Evolutionary conservation across 176 grass and related monocot species (phyloP), one percentile per base, ranked within the genome.

Genomic region (Pontederia paniculata): DNA sequence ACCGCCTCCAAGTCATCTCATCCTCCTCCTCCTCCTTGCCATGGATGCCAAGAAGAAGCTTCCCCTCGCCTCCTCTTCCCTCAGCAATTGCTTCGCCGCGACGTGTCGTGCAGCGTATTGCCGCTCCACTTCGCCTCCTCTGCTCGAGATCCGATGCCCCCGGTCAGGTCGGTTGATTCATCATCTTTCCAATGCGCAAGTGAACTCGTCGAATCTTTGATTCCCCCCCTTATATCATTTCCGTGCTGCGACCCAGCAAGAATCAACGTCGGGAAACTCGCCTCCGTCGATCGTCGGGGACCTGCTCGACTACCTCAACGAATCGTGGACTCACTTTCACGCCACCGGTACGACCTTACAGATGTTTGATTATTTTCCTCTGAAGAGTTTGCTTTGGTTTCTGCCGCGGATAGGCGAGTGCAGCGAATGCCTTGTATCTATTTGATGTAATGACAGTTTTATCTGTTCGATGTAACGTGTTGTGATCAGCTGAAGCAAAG

Each of bases 271-370:
- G 16, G 65, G 10, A 41, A 23, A 75, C 52, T 14, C 45, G 5
- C 65, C 58, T 28, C 43, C 70, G 5, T 95, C 90, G 23, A 71
- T 96, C 72, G 90, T 96, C 46, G 82, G 67, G 25, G 85, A 72
- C 76, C 75, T 96, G 19, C 80, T 96, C 59, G 85, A 89, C 70
- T 96, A 96, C 79, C 86, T 96, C 66, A 96, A 96, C 75, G 85
- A 96, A 63, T 96, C 90, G 0, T 96, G 90, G 90, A 96, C 90
- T 52, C 90, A 96, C 58, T 96, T 96, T 51, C 90, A 96, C 70
- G 90, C 90, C 71, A 96, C 90, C 5, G 85, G 90, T 96, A 44
- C n/a, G 15, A 23, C 13, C 20, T 23, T 9, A 3, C n/a, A 28
- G 3, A 3, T 25, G 15, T 67, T 54, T 44, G 13, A 47, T 46